Base-by-base conservation (phyloP, 2,329 filamentous ascomycete species). In the Calonectria multiphialidica region DNA sequence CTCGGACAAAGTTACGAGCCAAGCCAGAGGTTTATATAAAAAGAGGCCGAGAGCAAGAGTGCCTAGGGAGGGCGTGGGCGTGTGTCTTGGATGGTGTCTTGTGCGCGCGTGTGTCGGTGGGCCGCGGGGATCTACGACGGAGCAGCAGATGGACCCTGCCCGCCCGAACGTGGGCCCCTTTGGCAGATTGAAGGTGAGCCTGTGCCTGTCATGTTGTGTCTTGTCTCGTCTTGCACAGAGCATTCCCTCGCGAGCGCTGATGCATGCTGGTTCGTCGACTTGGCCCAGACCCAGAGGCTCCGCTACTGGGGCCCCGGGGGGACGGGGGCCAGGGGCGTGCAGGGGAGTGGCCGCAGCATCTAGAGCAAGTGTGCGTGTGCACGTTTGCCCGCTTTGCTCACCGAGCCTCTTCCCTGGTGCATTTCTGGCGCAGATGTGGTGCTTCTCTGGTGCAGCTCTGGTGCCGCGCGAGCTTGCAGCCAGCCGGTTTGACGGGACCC, bases 1-100 rank as follows among this genome's bases (percentile, higher is more conserved):
- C 68, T 25, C 18, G 33, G 66, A 53, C 66, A 64, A 71, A 47
- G 45, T 42, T 71, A 49, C 42, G 69, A 25, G 47, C 28, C 35
- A 57, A 42, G 47, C 21, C 28, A 42, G 64, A 50, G 69, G 69
- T 71, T 71, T 71, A 71, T 71, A 71, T 67, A 63, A 44, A 49
- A 53, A 33, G 55, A 23, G 21, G n/a, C 18, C 25, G 25, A 25
- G 25, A 63, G 35, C 30, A 28, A 44, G 49, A 40, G 12, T n/a
- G 33, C 28, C 28, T 30, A 35, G 12, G 45, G 21, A 47, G 50
- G 64, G 64, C 49, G 47, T 66, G 49, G 7, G 64, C 13, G 30
- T 47, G 23, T 30, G n/a, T 53, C 28, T 30, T 30, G 28, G 40
- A 59, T 6, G 21, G 40, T 37, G 30, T 55, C 30, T 57, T 35